Evolutionary conservation across 495 filamentous ascomycete genomes (phyloP).

Genomic region (Trichocladium antarcticum): DNA sequence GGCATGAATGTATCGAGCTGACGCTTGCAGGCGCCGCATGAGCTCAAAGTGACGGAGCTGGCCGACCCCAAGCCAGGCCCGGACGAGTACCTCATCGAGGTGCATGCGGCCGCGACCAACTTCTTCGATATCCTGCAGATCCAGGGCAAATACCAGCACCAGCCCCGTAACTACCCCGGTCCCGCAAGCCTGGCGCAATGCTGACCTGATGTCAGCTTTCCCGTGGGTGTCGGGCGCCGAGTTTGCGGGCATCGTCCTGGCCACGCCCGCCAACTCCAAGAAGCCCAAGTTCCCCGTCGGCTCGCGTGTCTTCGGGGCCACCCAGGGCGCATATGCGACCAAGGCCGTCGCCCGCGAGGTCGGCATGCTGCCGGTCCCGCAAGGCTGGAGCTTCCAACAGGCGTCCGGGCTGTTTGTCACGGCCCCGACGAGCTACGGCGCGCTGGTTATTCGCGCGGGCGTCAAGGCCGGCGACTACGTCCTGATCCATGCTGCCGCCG

Average conservation of each 20-base stretch:
- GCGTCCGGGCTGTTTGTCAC: constrained; percentile 88
- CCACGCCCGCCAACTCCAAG: constrained; percentile 42
- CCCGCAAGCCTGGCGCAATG: neutral
- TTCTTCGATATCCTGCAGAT: constrained; percentile 95
- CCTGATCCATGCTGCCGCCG: constrained; percentile 84
- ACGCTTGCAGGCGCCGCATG: constrained; percentile 52
- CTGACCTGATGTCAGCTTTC: constrained; percentile 33
- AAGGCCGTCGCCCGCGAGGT: constrained; percentile 55
- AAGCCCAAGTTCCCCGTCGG: constrained; percentile 53
- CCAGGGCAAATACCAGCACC: constrained; percentile 62
- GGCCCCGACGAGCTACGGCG: constrained; percentile 81
- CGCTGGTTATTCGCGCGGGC: constrained; percentile 62
- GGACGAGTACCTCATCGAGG: constrained; percentile 75
- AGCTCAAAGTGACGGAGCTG: constrained; percentile 63
- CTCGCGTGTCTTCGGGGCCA: constrained; percentile 74
- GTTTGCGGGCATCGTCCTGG: constrained; percentile 68
- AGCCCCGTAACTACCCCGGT: constrained; percentile 32
- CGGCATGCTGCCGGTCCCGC: constrained; percentile 58
- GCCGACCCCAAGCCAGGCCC: constrained; percentile 57
- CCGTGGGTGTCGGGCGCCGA: constrained; percentile 85
- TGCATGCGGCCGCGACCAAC: constrained; percentile 82
- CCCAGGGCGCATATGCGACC: constrained; percentile 79
- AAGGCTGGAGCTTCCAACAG: constrained; percentile 70
- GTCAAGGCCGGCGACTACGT: constrained; percentile 75
- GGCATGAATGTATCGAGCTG: neutral